phyloP scores from a whole-genome alignment of 129 eudicot genomes.

The Silybum marianum region DNA sequence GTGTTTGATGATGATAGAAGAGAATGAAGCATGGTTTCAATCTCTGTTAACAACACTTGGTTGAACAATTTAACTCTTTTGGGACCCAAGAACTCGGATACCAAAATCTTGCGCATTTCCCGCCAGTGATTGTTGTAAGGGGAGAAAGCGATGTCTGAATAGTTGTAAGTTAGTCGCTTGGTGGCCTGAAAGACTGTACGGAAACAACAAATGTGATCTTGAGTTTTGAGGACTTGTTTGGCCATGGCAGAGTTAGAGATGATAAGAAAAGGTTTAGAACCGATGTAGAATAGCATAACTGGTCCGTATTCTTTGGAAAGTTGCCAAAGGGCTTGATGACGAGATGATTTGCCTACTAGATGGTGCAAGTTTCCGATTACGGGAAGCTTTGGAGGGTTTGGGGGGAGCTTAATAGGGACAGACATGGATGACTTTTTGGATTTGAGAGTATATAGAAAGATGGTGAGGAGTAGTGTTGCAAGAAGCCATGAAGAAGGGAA shows the following conservation, averaged over 20 bases:
- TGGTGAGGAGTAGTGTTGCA: neutral
- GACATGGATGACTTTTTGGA: neutral
- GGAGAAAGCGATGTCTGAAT: slow-evolving; percentile 25
- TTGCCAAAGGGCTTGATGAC: slow-evolving; percentile 25
- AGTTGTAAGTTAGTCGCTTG: slow-evolving; percentile 23
- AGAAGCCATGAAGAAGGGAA: slow-evolving; percentile 25
- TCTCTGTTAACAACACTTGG: neutral
- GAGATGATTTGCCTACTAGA: slow-evolving; percentile 7
- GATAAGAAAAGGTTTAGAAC: slow-evolving; percentile 11
- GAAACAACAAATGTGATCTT: slow-evolving; percentile 27
- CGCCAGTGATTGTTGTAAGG: slow-evolving; percentile 17
- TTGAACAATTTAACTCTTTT: slow-evolving; percentile 9
- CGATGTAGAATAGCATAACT: slow-evolving; percentile 16
- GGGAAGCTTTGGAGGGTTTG: slow-evolving; percentile 26
- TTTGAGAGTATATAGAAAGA: neutral
- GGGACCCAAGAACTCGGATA: slow-evolving; percentile 23
- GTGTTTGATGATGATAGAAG: slow-evolving; percentile 5
- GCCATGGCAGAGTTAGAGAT: slow-evolving; percentile 28
- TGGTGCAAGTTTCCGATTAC: slow-evolving; percentile 27
- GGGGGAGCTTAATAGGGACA: slow-evolving; percentile 8
- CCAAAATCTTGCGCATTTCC: slow-evolving; percentile 32
- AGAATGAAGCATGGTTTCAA: neutral
- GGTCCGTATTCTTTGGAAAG: slow-evolving; percentile 25
- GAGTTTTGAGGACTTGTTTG: slow-evolving; percentile 30
- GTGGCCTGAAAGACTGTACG: slow-evolving; percentile 1